Percentiles rank a stretch among this genome's conserved stretches.
These are phyloP conservation scores for Quercus dentata DNA, from an alignment of 306 rosid genomes.

Conservation along the genomic window DNA sequence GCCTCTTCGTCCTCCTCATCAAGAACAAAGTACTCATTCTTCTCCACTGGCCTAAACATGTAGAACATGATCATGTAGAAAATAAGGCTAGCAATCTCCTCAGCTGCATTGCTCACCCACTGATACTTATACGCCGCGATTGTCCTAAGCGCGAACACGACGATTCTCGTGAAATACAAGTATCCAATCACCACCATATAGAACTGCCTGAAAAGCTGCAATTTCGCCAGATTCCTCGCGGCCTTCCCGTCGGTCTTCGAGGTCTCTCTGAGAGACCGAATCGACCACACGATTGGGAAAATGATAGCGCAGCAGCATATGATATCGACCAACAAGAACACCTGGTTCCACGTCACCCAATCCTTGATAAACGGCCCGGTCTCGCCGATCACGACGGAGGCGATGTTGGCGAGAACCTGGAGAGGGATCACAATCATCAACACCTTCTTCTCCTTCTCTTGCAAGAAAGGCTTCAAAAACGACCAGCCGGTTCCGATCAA, in stretches of 20 bases:
- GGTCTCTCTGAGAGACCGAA: conserved; percentile 75
- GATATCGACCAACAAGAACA: conserved; percentile 84
- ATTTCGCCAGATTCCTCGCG: conserved; percentile 70
- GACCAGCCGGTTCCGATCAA: conserved; percentile 95
- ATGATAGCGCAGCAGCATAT: conserved; percentile 92
- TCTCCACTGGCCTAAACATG: conserved; percentile 93
- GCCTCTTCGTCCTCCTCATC: conserved; percentile 96
- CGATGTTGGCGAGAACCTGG: conserved; percentile 82
- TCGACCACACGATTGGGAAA: conserved; percentile 94
- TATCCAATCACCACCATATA: conserved; percentile 90
- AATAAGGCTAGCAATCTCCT: conserved; percentile 72
- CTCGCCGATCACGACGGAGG: conserved; percentile 87
- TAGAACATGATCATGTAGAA: conserved; percentile 83
- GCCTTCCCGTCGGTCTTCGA: conserved; percentile 93
- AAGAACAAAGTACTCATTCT: conserved; percentile 77
- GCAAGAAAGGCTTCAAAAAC: conserved; percentile 74
- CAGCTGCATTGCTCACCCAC: conserved; percentile 91
- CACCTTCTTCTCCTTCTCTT: conserved; percentile 85
- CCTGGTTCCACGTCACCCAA: conserved; percentile 95
- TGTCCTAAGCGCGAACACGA: conserved; percentile 82
- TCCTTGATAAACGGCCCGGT: conserved; percentile 91
- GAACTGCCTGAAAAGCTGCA: conserved; percentile 87
- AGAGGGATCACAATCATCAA: conserved; percentile 88
- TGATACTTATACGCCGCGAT: conserved; percentile 91
- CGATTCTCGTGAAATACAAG: conserved; percentile 74